Evolutionary conservation across 331 rosid species (phyloP), one percentile per base, ranked within the genome.

Genomic region (Arachis monticola): DNA sequence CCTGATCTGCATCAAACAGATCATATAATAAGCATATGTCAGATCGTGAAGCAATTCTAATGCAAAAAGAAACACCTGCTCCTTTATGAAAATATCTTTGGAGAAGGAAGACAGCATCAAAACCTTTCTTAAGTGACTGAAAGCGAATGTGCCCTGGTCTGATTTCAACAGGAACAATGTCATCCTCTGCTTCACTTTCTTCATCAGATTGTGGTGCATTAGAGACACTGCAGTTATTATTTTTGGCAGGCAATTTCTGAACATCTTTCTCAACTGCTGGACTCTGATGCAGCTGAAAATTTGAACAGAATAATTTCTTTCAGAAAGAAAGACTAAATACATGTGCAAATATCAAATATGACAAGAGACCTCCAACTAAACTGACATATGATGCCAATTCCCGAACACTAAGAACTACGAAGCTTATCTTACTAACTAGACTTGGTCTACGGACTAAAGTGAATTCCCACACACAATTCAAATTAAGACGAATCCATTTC

Each of bases 81-180:
- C 14, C 17, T 60, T 51, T 10, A 53, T 31, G 47, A 60, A 70
- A 60, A 70, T 51, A 70, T 51, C 17, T 53, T 67, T 30, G n/a
- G 12, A 72, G 74, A 40, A 40, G 69, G 64, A 67, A 66, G 68
- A 56, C 48, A 64, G 71, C 70, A 70, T 52, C 47, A 64, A 35
- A 38, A 94, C 99, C 96, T 86, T 89, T 85, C 66, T 84, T 62
- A 45, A 73, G 77, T 72, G 90, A 78, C 87, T 88, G 86, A 74
- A 92, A 95, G 68, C 98, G 97, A 80, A 95, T 95, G 79, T 95
- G 96, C 48, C 99, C 99, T 51, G 99, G 99, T 84, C 88, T 90
- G 78, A 88, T 83, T 74, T 89, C 94, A 46, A 95, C 89, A 57
- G 96, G 98, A 79, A 92, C 87, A 79, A 83, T 32, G 47, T 90